Percentiles rank a stretch among this genome's conserved stretches.
Conservation (phyloP, 2,329 filamentous ascomycete species). For the Botrytis aclada region DNA sequence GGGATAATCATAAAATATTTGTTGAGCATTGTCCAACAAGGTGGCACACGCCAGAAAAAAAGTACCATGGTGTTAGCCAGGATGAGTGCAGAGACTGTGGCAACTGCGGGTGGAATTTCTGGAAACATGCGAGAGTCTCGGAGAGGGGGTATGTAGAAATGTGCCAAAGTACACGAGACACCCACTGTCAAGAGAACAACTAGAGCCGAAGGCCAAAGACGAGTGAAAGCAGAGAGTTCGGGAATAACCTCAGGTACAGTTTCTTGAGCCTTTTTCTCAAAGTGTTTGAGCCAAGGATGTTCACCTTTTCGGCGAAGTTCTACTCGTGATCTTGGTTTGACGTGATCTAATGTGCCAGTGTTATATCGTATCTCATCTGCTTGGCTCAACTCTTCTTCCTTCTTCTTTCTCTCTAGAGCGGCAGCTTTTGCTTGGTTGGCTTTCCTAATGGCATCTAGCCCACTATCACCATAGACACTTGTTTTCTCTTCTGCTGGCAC, state of each 20-base stretch:
- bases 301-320: slow-evolving; percentile 32
- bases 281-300: slow-evolving; percentile 33
- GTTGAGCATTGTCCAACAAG: slow-evolving; percentile 64
- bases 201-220: slow-evolving; percentile 54
- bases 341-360: slow-evolving; percentile 30
- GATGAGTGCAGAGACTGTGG: slow-evolving; percentile 62
- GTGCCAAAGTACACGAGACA: slow-evolving; percentile 44
- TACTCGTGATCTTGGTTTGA: slow-evolving; percentile 27
- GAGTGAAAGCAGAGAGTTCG: slow-evolving; percentile 50
- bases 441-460: slow-evolving; percentile 56
- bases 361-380: slow-evolving; percentile 39
- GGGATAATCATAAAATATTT: slow-evolving; percentile 64
- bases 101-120: slow-evolving; percentile 58
- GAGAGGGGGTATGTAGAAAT: slow-evolving; percentile 52
- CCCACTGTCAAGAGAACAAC: slow-evolving; percentile 47
- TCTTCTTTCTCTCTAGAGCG: slow-evolving; percentile 46
- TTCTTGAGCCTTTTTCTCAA: slow-evolving; percentile 48
- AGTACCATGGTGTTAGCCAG: slow-evolving; percentile 57
- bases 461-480: slow-evolving; percentile 56
- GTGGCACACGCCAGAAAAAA: slow-evolving; percentile 60
- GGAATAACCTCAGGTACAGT: slow-evolving; percentile 49
- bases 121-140: slow-evolving; percentile 53
- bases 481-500: slow-evolving; percentile 12
- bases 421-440: slow-evolving; percentile 46
- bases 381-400: slow-evolving; percentile 41